Evolutionary conservation across 2,329 filamentous ascomycete genomes (phyloP), one percentile per base, ranked within the genome.

Genomic region (Aureobasidium sp.): DNA sequence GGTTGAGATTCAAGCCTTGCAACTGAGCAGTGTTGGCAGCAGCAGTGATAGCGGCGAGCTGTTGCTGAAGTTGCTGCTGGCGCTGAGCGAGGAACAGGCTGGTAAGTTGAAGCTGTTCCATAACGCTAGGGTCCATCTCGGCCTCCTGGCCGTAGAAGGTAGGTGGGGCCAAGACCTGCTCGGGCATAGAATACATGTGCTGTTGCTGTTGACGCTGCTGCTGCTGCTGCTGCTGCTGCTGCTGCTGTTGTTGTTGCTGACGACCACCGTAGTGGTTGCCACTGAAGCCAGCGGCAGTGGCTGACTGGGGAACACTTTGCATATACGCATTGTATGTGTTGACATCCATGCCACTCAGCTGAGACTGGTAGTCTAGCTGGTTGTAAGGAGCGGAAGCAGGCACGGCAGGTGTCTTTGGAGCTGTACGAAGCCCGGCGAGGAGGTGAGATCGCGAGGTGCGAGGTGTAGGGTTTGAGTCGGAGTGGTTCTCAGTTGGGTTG

Each of bases 51-150:
- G 80, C 89, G 68, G 91, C 84, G 67, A 97, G 83, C 77, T 97
- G 91, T 77, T 97, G 92, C 77, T 97, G 92, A 58, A 97, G 85
- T 66, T 90, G 88, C 78, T 96, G 91, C 77, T 97, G 93, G 77
- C 96, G 92, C 72, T 96, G 91, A 44, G 91, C 91, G 56, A 99
- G 83, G 72, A 95, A 96, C 73, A 94, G 79, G 74, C 97, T 96
- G 70, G 91, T 95, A 62, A 91, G 89, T 71, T 97, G 84, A 66
- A 97, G 81, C 76, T 96, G 91, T 59, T 91, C 90, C 68, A 96
- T 94, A 59, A 95, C 76, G 64, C 85, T 87, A 58, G 92, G 91
- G 70, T 97, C 94, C 78, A 96, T 89, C 68, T 87, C 82, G 64
- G 89, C 84, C 68, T 88, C 85, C 51, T 82, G 81, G 69, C 86